Evolutionary conservation across 495 filamentous ascomycete species (phyloP).

Genomic region (Rostrohypoxylon terebratum): DNA sequence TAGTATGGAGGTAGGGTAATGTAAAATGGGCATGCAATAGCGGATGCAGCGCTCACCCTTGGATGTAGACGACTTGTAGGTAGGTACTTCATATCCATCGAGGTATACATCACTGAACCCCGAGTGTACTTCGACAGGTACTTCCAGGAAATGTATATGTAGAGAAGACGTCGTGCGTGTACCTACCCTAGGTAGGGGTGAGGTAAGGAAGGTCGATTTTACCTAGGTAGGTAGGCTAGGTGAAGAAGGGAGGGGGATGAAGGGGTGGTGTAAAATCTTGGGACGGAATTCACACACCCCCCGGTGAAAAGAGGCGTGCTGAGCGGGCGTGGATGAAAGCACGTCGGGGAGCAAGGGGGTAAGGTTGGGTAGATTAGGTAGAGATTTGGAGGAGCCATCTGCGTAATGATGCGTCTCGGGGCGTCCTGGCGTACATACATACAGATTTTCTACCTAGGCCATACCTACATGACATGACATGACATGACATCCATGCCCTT

Average conservation of each 20-base stretch:
- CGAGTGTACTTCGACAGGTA: not conserved
- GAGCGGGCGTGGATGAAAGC: not conserved
- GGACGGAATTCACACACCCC: not conserved
- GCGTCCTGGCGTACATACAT: not conserved
- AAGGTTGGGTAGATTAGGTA: not conserved
- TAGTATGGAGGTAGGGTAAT: no score
- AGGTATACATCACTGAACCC: not conserved
- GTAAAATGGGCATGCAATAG: not conserved
- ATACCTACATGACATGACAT: no score
- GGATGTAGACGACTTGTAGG: not conserved
- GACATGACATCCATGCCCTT: no score
- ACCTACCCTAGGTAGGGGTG: not conserved
- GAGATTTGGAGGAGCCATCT: not conserved
- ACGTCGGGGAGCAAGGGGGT: not conserved
- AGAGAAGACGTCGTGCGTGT: not conserved
- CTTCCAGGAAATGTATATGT: not conserved
- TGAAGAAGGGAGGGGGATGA: not conserved
- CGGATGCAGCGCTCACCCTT: not conserved
- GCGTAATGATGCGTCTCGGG: not conserved
- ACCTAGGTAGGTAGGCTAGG: not conserved
- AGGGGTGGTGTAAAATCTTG: not conserved
- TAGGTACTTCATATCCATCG: not conserved
- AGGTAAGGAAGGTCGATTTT: not conserved
- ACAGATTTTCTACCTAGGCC: not conserved
- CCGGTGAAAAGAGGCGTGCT: not conserved